Evolutionary conservation across 140 eudicot species (phyloP).

Genomic region (Stevia rebaudiana): DNA sequence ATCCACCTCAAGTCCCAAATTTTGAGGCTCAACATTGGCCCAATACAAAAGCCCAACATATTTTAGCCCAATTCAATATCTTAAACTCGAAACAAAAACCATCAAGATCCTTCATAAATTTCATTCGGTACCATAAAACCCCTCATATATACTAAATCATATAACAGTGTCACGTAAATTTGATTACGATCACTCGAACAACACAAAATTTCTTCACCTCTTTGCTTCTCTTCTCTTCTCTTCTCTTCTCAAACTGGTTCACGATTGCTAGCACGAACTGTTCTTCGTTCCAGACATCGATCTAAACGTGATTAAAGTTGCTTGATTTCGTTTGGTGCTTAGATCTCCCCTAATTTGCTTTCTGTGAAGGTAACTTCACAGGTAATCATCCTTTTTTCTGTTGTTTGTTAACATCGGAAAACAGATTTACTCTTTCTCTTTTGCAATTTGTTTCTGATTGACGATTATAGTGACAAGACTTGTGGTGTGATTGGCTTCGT

Average conservation of each 20-base stretch:
- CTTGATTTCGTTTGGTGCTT: slow-evolving; percentile 13
- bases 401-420: slow-evolving; percentile 8
- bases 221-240: slow-evolving; percentile 6
- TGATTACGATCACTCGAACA: slow-evolving; percentile 7
- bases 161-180: slow-evolving; percentile 5
- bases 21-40: not conserved
- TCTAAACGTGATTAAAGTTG: slow-evolving; percentile 11
- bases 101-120: not conserved
- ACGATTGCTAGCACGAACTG: slow-evolving; percentile 9
- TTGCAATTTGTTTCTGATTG: slow-evolving; percentile 8
- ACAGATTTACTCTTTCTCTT: slow-evolving; percentile 21
- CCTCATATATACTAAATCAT: not conserved
- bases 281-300: slow-evolving; percentile 13
- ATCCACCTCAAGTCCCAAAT: no score
- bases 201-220: slow-evolving; percentile 2
- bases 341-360: slow-evolving; percentile 28
- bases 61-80: not conserved
- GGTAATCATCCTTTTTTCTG: slow-evolving; percentile 14
- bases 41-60: not conserved
- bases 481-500: slow-evolving; percentile 12
- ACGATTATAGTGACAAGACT: not conserved
- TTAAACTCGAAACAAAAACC: not conserved
- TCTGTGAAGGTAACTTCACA: slow-evolving; percentile 30
- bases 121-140: not conserved
- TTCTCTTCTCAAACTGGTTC: slow-evolving; percentile 16